A percentile compares a stretch with the other conserved stretches of the same genome.
Conservation (phyloP, 768 basidiomycete genomes). For the Glaciozyma martinii region DNA sequence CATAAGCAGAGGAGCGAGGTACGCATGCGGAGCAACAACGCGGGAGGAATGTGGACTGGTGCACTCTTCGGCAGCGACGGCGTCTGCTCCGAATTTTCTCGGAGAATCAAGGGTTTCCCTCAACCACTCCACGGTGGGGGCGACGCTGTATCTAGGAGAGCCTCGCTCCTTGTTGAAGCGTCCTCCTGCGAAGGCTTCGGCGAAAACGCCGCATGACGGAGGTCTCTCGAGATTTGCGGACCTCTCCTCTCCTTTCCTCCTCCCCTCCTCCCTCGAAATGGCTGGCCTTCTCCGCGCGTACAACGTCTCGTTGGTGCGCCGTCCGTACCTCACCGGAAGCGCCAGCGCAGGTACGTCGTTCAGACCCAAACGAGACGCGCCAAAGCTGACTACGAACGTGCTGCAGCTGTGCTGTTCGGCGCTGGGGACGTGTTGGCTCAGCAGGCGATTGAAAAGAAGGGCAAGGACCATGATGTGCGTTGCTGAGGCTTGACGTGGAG, state of each 20-base stretch:
- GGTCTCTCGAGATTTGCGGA: too few species aligned
- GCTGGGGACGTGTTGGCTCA: conserved; percentile 66
- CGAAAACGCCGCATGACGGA: too few species aligned
- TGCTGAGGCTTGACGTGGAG: neutral
- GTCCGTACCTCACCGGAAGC: conserved; percentile 20
- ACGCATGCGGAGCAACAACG: too few species aligned
- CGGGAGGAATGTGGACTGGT: too few species aligned
- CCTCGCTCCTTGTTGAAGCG: too few species aligned
- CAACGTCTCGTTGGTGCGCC: conserved; percentile 23
- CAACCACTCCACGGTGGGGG: too few species aligned
- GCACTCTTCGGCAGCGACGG: too few species aligned
- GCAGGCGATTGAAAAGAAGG: conserved; percentile 66
- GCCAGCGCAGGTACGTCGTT: conserved; percentile 14
- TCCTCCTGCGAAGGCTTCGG: too few species aligned
- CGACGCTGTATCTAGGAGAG: too few species aligned
- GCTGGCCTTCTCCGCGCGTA: conserved; percentile 20
- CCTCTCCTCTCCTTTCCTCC: neutral
- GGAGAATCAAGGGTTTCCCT: too few species aligned
- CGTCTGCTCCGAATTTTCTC: too few species aligned
- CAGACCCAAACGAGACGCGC: neutral
- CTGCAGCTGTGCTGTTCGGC: conserved; percentile 30
- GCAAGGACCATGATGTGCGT: conserved; percentile 57
- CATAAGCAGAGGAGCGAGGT: too few species aligned
- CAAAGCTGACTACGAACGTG: neutral
- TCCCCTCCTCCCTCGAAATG: neutral